These are phyloP conservation scores for Pulveroboletus frians DNA, from an alignment of 768 basidiomycete species.

Conservation along the genomic window DNA sequence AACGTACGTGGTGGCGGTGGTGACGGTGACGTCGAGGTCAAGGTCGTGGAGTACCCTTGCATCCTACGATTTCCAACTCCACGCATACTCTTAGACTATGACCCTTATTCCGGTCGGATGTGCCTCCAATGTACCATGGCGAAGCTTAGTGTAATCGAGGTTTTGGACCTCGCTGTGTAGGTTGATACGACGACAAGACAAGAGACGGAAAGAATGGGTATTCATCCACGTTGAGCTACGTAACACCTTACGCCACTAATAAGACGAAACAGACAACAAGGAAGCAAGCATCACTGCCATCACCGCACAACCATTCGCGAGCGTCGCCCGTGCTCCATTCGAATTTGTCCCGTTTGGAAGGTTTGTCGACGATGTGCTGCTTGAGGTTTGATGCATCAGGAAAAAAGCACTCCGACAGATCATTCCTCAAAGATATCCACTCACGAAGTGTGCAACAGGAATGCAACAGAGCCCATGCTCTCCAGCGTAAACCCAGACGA, in stretches of 20 bases:
- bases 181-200: not conserved
- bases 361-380: not conserved
- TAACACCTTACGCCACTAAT: not conserved
- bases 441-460: conserved; percentile 14
- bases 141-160: conserved; percentile 4
- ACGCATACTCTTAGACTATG: conserved; percentile 13
- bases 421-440: not conserved
- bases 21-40: not conserved
- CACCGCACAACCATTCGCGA: not conserved
- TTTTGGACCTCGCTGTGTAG: conserved; percentile 15
- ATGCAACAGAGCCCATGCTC: conserved; percentile 17
- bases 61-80: not conserved
- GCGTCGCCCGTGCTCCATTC: not conserved
- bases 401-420: not conserved
- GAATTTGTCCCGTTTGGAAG: not conserved
- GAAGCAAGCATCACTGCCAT: not conserved
- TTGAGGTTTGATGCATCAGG: not conserved
- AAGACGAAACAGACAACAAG: not conserved
- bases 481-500: conserved; percentile 17
- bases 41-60: conserved; percentile 1
- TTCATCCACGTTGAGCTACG: not conserved
- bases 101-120: conserved; percentile 19
- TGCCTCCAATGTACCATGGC: conserved; percentile 1
- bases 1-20: conserved; percentile 1
- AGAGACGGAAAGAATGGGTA: not conserved